These are phyloP conservation scores for Paxillus involutus DNA, from an alignment of 768 basidiomycete genomes.

Conservation along the genomic window DNA sequence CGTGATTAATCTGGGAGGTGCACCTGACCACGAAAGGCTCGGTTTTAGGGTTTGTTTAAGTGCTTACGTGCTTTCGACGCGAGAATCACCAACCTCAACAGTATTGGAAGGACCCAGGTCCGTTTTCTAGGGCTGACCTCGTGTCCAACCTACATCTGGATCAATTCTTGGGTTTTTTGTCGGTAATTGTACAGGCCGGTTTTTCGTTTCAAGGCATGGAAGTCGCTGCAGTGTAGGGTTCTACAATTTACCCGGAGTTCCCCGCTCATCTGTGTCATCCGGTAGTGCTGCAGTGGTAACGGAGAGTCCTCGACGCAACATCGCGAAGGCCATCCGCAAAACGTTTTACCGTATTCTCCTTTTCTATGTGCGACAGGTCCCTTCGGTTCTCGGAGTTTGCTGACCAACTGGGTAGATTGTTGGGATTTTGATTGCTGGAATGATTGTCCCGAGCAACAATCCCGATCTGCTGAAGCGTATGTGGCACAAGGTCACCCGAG, in stretches of 20 bases:
- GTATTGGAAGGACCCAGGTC: slow-evolving; percentile 48
- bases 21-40: slow-evolving; percentile 61
- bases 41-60: slow-evolving; percentile 59
- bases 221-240: slow-evolving; percentile 30
- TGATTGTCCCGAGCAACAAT: slow-evolving; percentile 62
- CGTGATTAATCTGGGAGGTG: slow-evolving; percentile 77
- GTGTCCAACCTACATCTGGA: slow-evolving; percentile 4
- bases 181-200: slow-evolving; percentile 53
- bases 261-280: background rate
- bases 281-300: slow-evolving; percentile 74
- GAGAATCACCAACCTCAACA: slow-evolving; percentile 32
- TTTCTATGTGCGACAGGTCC: slow-evolving; percentile 58
- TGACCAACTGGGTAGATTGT: slow-evolving; percentile 48
- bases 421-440: slow-evolving; percentile 65
- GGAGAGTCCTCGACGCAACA: slow-evolving; percentile 73
- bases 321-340: slow-evolving; percentile 68
- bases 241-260: slow-evolving; percentile 6
- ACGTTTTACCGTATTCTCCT: slow-evolving; percentile 80
- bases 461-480: slow-evolving; percentile 21
- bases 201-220: slow-evolving; percentile 60
- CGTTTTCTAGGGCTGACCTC: slow-evolving; percentile 30
- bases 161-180: slow-evolving; percentile 35
- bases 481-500: background rate
- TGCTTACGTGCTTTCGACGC: background rate
- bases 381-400: background rate